Base-by-base conservation (phyloP, 2,329 filamentous ascomycete species). In the Diplodia mutila region DNA sequence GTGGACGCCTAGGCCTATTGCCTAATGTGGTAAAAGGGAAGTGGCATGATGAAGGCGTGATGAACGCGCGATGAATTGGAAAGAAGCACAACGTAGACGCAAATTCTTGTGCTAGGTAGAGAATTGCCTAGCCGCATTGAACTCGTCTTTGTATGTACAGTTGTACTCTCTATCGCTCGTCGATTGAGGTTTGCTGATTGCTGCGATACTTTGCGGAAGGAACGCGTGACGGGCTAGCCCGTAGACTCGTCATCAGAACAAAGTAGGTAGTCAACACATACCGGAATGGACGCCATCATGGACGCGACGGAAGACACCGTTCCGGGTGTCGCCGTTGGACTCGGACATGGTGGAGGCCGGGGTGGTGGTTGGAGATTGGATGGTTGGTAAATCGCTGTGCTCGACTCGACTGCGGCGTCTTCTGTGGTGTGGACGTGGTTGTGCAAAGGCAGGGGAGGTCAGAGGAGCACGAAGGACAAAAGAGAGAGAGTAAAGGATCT, bases 231-330 rank as follows among this genome's bases (percentile, higher is more conserved):
- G 25, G 23, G 8, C 23, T n/a, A 18, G 21, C 9, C 2, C 29
- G 29, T 18, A 12, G n/a, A n/a, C n/a, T n/a, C n/a, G n/a, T n/a
- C n/a, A n/a, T 9, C 3, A 5, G n/a, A 55, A 11, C 11, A 9
- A 55, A 37, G 53, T n/a, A 4, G 6, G 53, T n/a, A 4, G 6
- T 12, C 32, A 23, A 8, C 34, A 54, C 67, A 9, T 63, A 68
- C 67, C 49, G 14, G 67, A 51, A 29, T 68, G 67, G 9, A 69
- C 67, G 29, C 67, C 67, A 39, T 67, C 53, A 46, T 67, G 67
- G 25, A 69, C 54, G 46, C 61, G 59, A 14, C 42, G n/a, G 7
- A 63, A 63, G 29, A 63, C 59, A 21, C 59, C 59, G 23, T 63
- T 63, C 14, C 55, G 49, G 68, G 53, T 14, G 65, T 49, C 48